Percentiles rank a stretch among this genome's conserved stretches.
These are phyloP conservation scores for Catunica adiposa DNA, from an alignment of 2,329 filamentous ascomycete genomes.

Conservation along the genomic window DNA sequence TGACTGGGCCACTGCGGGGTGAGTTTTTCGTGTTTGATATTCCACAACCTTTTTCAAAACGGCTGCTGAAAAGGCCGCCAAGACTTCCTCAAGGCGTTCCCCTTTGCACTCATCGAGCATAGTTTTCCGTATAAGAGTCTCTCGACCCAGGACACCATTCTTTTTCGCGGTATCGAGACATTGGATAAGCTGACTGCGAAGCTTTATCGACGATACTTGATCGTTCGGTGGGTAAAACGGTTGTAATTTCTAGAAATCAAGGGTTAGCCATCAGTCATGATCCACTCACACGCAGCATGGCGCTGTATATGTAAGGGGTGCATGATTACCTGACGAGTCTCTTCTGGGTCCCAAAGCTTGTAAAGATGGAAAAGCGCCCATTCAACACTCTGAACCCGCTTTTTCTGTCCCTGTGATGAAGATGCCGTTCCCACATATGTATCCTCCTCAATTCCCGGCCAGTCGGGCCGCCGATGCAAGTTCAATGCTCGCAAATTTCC, in stretches of 20 bases:
- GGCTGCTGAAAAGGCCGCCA: constrained; percentile 67
- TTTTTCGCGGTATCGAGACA: constrained; percentile 77
- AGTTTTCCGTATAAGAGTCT: constrained; percentile 70
- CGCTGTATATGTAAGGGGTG: not conserved
- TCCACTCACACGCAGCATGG: too few species aligned
- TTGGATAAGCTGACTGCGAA: constrained; percentile 69
- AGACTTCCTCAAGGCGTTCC: constrained; percentile 72
- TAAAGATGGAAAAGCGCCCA: constrained; percentile 87
- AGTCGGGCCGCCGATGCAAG: constrained; percentile 59
- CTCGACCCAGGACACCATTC: constrained; percentile 62
- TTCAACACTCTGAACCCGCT: constrained; percentile 66
- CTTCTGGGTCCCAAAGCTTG: constrained; percentile 61
- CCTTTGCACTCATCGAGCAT: constrained; percentile 96
- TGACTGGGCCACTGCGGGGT: constrained; percentile 33
- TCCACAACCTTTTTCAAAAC: constrained; percentile 53
- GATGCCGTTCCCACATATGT: constrained; percentile 54
- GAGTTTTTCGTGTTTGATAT: constrained; percentile 22
- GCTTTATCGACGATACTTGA: constrained; percentile 76
- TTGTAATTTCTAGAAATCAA: constrained; percentile 53
- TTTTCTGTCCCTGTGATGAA: constrained; percentile 52
- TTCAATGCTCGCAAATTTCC: constrained; percentile 73
- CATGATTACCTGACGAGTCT: constrained; percentile 48
- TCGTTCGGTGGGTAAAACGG: constrained; percentile 85
- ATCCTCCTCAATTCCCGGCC: constrained; percentile 56
- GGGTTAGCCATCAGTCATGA: constrained; percentile 9